Base-by-base conservation (phyloP, 345 rosid genomes). In the Laguncularia racemosa region DNA sequence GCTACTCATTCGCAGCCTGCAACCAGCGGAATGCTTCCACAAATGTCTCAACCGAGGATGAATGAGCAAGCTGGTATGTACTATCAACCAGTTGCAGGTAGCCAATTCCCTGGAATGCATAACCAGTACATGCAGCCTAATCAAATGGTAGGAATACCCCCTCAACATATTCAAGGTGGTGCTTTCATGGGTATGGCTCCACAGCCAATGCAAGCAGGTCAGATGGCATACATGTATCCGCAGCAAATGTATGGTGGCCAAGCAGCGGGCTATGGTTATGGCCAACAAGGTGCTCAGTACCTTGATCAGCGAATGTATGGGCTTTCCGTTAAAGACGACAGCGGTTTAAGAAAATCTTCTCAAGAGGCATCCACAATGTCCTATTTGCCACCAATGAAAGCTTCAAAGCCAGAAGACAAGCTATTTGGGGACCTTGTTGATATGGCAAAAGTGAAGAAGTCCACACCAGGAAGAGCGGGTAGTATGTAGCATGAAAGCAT, bases 351-450 rank as follows among this genome's bases (percentile, higher is more conserved):
- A 57, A 74, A 76, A 53, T 60, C 81, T 23, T 63, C 89, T 0
- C 78, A 79, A 63, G 80, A 74, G 72, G 84, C 68, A 40, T 45
- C 87, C 9, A 26, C 86, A 50, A 52, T 87, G 12, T 79, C 96
- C 12, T 84, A 82, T 44, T 61, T 71, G 38, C 76, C 84, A 0
- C 81, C 88, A 1, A 80, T 70, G 70, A 88, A 66, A 77, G 79
- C 84, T 48, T 62, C 84, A 18, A 83, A 81, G 51, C 89, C 85
- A 12, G 87, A 83, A 73, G 84, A 95, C 68, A 90, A 84, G 89
- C 72, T 95, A 33, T 95, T 95, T 63, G 97, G 99, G 60, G 99
- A 95, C 72, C 96, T 95, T 16, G 96, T 95, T 14, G 95, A 90
- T 71, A 74, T 95, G 68, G 75, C 97, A 12, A 95, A 90, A 68